phyloP scores from a whole-genome alignment of 352 stramenopile genomes.

The Globisporangium spiculum region DNA sequence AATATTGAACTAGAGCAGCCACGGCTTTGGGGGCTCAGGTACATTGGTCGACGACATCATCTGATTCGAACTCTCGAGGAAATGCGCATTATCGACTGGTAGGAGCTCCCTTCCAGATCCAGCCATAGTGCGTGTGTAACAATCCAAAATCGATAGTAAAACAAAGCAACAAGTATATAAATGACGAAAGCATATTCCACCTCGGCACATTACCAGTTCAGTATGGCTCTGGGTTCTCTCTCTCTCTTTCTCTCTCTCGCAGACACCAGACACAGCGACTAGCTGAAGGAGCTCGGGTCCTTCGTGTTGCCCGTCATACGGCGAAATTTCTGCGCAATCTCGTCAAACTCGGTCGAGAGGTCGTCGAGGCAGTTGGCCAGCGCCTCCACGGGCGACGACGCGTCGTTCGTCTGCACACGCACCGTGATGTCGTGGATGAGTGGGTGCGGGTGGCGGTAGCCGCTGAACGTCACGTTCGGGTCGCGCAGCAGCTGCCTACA shows the following conservation, averaged over 20 bases:
- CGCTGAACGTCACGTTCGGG: slow-evolving; percentile 90
- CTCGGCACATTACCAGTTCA: neutral
- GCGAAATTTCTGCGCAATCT: slow-evolving; percentile 83
- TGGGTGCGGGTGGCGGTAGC: slow-evolving; percentile 96
- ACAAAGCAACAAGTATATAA: slow-evolving; percentile 1
- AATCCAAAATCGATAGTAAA: neutral
- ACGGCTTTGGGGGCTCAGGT: no score
- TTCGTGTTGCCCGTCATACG: slow-evolving; percentile 80
- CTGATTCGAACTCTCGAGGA: no score
- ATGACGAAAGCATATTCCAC: slow-evolving; percentile 3
- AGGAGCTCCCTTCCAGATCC: neutral
- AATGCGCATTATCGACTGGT: no score
- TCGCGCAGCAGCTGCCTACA: slow-evolving; percentile 85
- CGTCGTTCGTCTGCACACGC: slow-evolving; percentile 91
- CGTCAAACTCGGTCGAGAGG: slow-evolving; percentile 85
- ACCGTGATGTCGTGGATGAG: slow-evolving; percentile 95
- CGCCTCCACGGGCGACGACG: slow-evolving; percentile 77
- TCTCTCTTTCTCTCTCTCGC: neutral
- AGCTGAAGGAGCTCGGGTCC: slow-evolving; percentile 81
- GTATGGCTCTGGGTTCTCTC: neutral
- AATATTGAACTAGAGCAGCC: no score
- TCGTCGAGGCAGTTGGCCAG: slow-evolving; percentile 83
- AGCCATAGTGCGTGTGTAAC: neutral
- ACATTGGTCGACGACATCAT: no score
- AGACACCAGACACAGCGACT: slow-evolving; percentile 13